These are phyloP conservation scores for Gossypium trilobum DNA, from an alignment of 441 rosid species.

Conservation along the genomic window DNA sequence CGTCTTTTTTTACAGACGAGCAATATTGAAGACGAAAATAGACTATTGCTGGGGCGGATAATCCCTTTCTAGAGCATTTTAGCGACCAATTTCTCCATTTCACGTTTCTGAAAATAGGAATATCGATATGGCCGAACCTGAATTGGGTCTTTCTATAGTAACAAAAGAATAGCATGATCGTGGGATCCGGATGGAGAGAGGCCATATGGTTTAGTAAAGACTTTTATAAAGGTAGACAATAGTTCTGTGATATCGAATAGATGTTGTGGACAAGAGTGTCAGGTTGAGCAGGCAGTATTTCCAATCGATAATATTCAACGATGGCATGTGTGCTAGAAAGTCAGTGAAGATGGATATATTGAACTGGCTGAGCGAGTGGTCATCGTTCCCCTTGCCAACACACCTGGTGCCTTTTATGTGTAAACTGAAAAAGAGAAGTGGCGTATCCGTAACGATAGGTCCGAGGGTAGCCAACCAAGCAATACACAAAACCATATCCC, in stretches of 20 bases:
- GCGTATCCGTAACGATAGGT: not conserved
- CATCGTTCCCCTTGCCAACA: not conserved
- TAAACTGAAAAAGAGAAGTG: not conserved
- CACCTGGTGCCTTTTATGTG: not conserved
- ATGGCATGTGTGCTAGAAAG: not conserved
- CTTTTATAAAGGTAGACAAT: no score
- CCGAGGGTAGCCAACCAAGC: not conserved
- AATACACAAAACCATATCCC: not conserved
- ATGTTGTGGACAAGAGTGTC: no score
- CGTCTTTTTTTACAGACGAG: no score
- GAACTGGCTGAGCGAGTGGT: not conserved
- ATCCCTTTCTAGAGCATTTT: not conserved
- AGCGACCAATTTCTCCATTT: not conserved
- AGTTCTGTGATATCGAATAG: no score
- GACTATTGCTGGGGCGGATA: not conserved
- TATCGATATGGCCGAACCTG: not conserved
- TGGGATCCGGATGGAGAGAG: not conserved
- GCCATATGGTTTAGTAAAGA: not conserved
- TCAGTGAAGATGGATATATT: not conserved
- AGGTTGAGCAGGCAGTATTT: not conserved
- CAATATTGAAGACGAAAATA: not conserved
- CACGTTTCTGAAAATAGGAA: not conserved
- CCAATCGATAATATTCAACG: not conserved
- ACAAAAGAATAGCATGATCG: not conserved
- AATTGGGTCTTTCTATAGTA: not conserved